Conservation (phyloP, 2,329 filamentous ascomycete species). For the Colletotrichum sp. region DNA sequence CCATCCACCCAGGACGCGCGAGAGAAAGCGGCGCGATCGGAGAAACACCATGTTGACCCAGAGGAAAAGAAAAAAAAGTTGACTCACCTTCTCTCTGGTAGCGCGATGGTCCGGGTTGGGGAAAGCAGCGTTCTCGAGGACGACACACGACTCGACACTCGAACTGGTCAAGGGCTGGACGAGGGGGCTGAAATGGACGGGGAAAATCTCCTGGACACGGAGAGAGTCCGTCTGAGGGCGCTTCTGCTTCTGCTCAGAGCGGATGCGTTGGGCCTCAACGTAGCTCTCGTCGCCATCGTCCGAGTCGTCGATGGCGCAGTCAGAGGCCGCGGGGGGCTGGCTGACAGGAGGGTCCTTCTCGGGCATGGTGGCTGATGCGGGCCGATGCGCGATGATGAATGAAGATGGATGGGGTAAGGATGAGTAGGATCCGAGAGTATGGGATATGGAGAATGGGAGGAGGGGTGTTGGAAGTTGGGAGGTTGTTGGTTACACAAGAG, state of each 20-base stretch:
- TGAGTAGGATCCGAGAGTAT: background rate
- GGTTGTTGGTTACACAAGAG: background rate
- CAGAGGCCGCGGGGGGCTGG: background rate
- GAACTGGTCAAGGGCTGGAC: slow-evolving; percentile 74
- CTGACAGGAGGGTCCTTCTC: background rate
- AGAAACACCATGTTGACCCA: background rate
- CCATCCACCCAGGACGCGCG: background rate
- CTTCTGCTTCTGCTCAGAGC: slow-evolving; percentile 43
- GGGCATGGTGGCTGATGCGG: background rate
- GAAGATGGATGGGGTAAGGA: background rate
- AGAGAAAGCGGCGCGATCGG: background rate
- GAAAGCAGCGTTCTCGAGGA: slow-evolving; percentile 61
- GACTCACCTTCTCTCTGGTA: slow-evolving; percentile 57
- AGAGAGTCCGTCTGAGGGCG: slow-evolving; percentile 33
- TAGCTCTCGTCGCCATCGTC: slow-evolving; percentile 43
- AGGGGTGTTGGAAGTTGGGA: background rate
- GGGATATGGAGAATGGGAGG: background rate
- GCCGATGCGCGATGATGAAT: background rate
- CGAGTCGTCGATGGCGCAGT: slow-evolving; percentile 43
- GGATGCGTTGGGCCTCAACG: slow-evolving; percentile 41
- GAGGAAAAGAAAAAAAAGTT: background rate
- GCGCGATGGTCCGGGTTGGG: slow-evolving; percentile 53
- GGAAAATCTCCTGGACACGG: slow-evolving; percentile 48
- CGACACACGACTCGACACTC: slow-evolving; percentile 65
- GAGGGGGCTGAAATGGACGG: slow-evolving; percentile 72